A percentile compares a stretch with the other conserved stretches of the same genome.
These are phyloP conservation scores for Davidsoniella virescens DNA, from an alignment of 2,329 filamentous ascomycete genomes.

Conservation along the genomic window DNA sequence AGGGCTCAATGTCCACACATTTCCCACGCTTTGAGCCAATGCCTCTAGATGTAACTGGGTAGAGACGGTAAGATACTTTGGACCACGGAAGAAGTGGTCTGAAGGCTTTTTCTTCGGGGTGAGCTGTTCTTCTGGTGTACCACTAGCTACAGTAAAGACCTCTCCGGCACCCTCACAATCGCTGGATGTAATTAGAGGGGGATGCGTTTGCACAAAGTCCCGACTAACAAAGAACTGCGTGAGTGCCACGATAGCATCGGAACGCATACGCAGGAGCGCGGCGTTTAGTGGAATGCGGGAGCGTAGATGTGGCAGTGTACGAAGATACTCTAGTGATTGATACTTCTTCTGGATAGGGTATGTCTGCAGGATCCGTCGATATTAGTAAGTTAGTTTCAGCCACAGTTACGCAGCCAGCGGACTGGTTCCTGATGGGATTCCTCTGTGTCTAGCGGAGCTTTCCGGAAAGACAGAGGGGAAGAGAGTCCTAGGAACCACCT, in stretches of 20 bases:
- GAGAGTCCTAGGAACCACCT: background rate
- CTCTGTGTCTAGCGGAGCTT: too few species aligned
- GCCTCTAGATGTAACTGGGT: slow-evolving; percentile 90
- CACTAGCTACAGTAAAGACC: slow-evolving; percentile 58
- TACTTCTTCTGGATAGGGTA: slow-evolving; percentile 96
- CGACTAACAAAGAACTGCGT: slow-evolving; percentile 58
- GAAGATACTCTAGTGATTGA: slow-evolving; percentile 74
- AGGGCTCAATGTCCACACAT: slow-evolving; percentile 86
- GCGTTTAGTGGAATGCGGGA: slow-evolving; percentile 67
- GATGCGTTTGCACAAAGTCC: slow-evolving; percentile 69
- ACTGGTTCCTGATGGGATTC: background rate
- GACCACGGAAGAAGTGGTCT: slow-evolving; percentile 58
- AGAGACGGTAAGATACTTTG: slow-evolving; percentile 94
- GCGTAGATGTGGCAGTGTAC: slow-evolving; percentile 75
- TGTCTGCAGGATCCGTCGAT: slow-evolving; percentile 35
- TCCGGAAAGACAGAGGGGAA: slow-evolving; percentile 1
- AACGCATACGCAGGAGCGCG: slow-evolving; percentile 65
- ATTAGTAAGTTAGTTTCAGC: background rate
- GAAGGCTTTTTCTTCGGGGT: slow-evolving; percentile 19
- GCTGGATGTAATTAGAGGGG: slow-evolving; percentile 87
- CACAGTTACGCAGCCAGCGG: background rate
- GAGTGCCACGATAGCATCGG: slow-evolving; percentile 56
- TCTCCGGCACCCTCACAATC: slow-evolving; percentile 96
- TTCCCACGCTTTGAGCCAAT: slow-evolving; percentile 69
- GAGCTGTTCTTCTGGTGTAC: slow-evolving; percentile 17